Evolutionary conservation across 345 rosid genomes (phyloP), one percentile per base, ranked within the genome.

Genomic region (Arabis alpina): DNA sequence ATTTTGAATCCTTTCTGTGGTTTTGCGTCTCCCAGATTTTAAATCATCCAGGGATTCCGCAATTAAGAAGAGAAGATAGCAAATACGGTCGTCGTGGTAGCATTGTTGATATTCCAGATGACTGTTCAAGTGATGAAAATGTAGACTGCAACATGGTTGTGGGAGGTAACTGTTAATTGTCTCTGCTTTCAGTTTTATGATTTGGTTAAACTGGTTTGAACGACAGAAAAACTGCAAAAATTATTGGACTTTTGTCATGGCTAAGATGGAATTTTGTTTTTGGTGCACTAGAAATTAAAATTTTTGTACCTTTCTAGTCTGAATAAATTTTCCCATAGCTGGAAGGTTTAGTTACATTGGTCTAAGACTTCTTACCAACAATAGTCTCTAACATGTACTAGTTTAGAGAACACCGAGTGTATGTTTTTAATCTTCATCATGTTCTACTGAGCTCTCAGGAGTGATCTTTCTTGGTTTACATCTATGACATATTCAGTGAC

Each of bases 21-120:
- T 51, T 58, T 73, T 68, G 60, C 76, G 27, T 42, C 52, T 83
- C 61, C 74, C 81, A 95, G 99, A 92, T 95, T 78, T 88, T 96
- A 91, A 95, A 95, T 80, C 99, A 95, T 85, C 99, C 99, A 69
- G 97, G 98, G 62, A 95, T 95, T 78, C 79, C 91, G 75, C 98
- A 92, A 78, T 75, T 95, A 86, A 92, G 80, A 68, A 95, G 93
- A 73, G 93, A 81, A 71, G 85, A 88, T 77, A 83, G 84, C 75
- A 90, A 77, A 75, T 71, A 73, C 49, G 74, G 75, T 12, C 81
- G 76, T 57, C 92, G 76, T 65, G 98, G 89, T 69, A 96, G 91
- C 66, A 75, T 85, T 74, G 83, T 75, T 52, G 97, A 92, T 65
- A 91, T 81, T 78, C 81, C 84, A 34, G 99, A 92, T 82, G 92